Conservation (phyloP, 163 green algal genomes). For the Prototheca wickerhamii region DNA sequence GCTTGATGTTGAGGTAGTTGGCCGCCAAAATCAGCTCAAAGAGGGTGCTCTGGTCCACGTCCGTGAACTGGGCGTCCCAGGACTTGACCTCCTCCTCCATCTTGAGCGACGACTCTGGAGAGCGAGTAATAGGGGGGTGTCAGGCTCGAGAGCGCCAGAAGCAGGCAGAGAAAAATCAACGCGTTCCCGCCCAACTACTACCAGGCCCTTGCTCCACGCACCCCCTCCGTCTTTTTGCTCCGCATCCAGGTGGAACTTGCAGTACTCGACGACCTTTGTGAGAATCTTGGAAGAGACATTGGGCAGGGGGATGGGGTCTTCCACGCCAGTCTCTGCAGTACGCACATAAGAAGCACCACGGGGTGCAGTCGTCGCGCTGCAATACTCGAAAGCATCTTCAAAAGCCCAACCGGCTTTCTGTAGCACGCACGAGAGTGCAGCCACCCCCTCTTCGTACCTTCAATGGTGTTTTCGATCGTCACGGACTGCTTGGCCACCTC, state of each 20-base stretch:
- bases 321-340: constrained; percentile 35
- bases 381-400: not conserved
- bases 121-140: not conserved
- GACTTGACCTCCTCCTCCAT: constrained; percentile 84
- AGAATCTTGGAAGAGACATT: constrained; percentile 83
- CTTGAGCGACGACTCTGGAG: constrained; percentile 48
- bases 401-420: not conserved
- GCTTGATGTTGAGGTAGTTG: constrained; percentile 99
- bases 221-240: constrained; percentile 28
- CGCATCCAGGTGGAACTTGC: constrained; percentile 86
- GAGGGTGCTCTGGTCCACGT: constrained; percentile 92
- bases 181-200: not conserved
- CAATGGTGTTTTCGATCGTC: constrained; percentile 71
- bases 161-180: not conserved
- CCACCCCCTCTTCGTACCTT: too few species aligned
- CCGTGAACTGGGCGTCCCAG: constrained; percentile 93
- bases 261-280: constrained; percentile 93
- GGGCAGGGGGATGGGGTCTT: constrained; percentile 57
- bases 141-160: not conserved
- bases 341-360: not conserved
- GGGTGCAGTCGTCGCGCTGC: not conserved
- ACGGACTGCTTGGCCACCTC: constrained; percentile 58
- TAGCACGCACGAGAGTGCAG: not conserved
- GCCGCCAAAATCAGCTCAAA: constrained; percentile 99
- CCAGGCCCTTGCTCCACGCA: not conserved